phyloP scores from a whole-genome alignment of 768 basidiomycete genomes.

The Leccinum obscurum region DNA sequence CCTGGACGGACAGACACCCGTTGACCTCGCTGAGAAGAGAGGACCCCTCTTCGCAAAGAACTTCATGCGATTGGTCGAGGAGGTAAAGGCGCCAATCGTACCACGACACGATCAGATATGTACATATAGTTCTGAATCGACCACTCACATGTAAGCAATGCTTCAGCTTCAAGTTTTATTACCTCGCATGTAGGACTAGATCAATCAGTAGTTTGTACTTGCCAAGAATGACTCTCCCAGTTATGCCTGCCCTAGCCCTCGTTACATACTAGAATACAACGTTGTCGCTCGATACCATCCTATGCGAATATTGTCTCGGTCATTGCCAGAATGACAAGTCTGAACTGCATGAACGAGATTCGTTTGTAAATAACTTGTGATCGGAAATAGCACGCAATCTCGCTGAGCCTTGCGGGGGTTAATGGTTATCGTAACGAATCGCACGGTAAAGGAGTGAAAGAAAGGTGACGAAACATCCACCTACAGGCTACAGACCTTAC shows the following conservation, averaged over 20 bases:
- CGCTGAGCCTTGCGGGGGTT: too few relatives aligned
- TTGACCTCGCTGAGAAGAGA: neutral
- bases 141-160: neutral
- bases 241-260: neutral
- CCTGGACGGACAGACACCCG: neutral
- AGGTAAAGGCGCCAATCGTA: neutral
- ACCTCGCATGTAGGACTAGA: neutral
- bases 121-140: neutral
- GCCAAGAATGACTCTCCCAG: neutral
- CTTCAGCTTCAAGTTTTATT: neutral
- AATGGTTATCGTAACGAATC: too few relatives aligned
- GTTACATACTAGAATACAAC: neutral
- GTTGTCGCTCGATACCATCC: too few relatives aligned
- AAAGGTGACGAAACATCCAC: too few relatives aligned
- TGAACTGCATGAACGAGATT: too few relatives aligned
- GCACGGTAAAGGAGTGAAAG: too few relatives aligned
- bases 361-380: too few relatives aligned
- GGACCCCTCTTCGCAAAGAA: neutral
- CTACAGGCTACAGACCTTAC: too few relatives aligned
- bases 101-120: neutral
- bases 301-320: neutral
- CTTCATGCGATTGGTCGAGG: neutral
- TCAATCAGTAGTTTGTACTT: neutral
- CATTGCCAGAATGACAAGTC: too few relatives aligned
- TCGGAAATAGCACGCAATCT: too few relatives aligned